Conservation (phyloP, 352 stramenopile species). For the Pythium graminicola region DNA sequence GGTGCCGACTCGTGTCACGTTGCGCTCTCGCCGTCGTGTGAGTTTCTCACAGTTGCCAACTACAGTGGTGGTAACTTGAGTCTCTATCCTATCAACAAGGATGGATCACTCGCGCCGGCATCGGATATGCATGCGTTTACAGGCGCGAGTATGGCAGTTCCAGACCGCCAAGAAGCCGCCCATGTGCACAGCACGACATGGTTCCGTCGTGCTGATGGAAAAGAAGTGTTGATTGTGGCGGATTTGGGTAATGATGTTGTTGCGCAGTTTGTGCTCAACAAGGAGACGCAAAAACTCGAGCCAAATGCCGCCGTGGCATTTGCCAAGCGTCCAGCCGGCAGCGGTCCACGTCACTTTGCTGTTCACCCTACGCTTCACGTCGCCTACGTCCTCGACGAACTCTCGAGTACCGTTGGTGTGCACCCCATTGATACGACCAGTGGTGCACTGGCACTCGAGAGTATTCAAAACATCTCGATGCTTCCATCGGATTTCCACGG, state of each 20-base stretch:
- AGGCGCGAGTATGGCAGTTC: conserved; percentile 37
- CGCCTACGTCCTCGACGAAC: conserved; percentile 65
- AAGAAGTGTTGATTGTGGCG: conserved; percentile 35
- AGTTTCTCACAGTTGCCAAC: conserved; percentile 67
- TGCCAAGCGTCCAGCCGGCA: conserved; percentile 36
- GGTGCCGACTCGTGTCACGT: conserved; percentile 62
- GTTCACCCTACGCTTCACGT: conserved; percentile 44
- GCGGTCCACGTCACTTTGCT: conserved; percentile 70
- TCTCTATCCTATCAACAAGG: conserved; percentile 45
- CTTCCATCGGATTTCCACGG: conserved; percentile 40
- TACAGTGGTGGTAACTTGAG: conserved; percentile 62
- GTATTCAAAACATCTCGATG: conserved; percentile 60
- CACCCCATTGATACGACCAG: conserved; percentile 39
- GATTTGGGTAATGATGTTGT: conserved; percentile 70
- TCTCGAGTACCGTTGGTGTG: conserved; percentile 60
- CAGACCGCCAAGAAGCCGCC: conserved; percentile 62
- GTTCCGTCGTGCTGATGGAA: conserved; percentile 21
- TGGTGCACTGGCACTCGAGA: conserved; percentile 34
- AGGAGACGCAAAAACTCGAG: conserved; percentile 30
- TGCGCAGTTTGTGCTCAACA: conserved; percentile 52
- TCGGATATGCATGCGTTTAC: conserved; percentile 43
- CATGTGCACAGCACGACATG: conserved; percentile 77
- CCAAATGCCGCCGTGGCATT: conserved; percentile 32
- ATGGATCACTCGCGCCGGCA: conserved; percentile 42
- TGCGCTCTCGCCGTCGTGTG: conserved; percentile 32